Base-by-base conservation (phyloP, 2,329 filamentous ascomycete genomes). In the Fusarium proliferatum region DNA sequence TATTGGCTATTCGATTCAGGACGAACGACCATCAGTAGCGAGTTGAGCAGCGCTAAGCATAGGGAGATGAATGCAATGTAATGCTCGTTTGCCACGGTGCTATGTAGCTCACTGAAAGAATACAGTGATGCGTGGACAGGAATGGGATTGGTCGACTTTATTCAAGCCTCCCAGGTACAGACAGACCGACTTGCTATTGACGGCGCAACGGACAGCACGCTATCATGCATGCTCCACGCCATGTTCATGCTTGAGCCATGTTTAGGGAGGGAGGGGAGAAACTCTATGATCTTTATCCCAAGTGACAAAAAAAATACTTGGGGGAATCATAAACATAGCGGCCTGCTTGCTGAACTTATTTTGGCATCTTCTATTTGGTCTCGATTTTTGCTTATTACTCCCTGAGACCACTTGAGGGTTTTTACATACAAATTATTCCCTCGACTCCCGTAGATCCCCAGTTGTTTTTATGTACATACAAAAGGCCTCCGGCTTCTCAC, bases 1-100 rank as follows among this genome's bases (percentile, higher is more conserved):
- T 43, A 69, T 58, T 74, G 59, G 59, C 67, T 73, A 74, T 71
- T 30, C 49, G 45, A 61, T 55, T 68, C 45, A 68, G 41, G 39
- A 41, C 36, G 23, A 39, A 45, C 56, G 16, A 39, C 45, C 42
- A 36, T 28, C 39, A 52, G 45, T 45, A 41, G 59, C 58, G 42
- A 61, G 66, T 48, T 33, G 57, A 64, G 46, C 33, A 68, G 57
- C 38, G 71, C 52, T 73, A 73, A 71, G 56, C 46, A 61, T 55
- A 39, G 15, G 38, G 48, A 56, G 45, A 68, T 51, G 38, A 39
- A 62, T 51, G 34, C 41, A 68, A 62, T 51, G 34, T 48, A 68
- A 62, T 51, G 34, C 42, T 57, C n/a, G 41, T 39, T 39, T 63
- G 46, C 57, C 57, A 69, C 41, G 21, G 39, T 33, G 33, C 33